Base-by-base conservation (phyloP, 2,329 filamentous ascomycete species). In the Neofusicoccum kwambonambiense region DNA sequence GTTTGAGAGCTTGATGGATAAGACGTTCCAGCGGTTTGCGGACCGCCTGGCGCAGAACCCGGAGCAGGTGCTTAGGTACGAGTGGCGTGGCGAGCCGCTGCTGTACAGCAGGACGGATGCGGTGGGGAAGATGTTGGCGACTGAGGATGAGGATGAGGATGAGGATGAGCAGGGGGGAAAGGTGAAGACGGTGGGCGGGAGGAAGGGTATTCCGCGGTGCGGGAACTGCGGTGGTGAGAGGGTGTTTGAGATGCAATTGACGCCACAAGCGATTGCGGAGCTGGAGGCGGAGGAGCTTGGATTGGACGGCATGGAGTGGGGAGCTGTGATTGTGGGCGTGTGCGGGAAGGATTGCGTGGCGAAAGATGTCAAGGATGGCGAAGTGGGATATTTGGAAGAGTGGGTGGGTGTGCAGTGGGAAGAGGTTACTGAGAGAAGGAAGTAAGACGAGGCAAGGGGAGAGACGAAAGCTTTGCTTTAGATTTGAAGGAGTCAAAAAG, bases 321-420 rank as follows among this genome's bases (percentile, higher is more conserved):
- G 94, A 0, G 98, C 93, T 0, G 85, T 99, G 8, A 87, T 99
- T 65, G 82, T 98, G 42, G 93, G 88, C 0, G 92, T 96, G 7
- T 99, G 95, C 76, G 87, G 85, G 69, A 86, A 80, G 73, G 92
- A 98, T 76, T 98, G 95, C 75, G 82, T 84, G 71, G 86, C 87
- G 15, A 76, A 77, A 5, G 84, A 85, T 0, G 83, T 87, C 6
- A 77, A 78, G 12, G 81, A 84, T 41, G 90, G 88, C 0, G 84
- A 88, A 72, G 86, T 88, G 0, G 91, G 89, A 1, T 98, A 96
- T 78, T 73, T 93, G 17, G 95, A 98, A 81, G 95, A 99, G 78
- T 99, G 95, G 94, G 88, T 86, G n/a, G 95, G 94, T 6, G 95
- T 98, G 68, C 95, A 99, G 78, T 99, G 94, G 95, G 95, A 99